phyloP scores from a whole-genome alignment of 129 eudicot species.

The Apium graveolens region DNA sequence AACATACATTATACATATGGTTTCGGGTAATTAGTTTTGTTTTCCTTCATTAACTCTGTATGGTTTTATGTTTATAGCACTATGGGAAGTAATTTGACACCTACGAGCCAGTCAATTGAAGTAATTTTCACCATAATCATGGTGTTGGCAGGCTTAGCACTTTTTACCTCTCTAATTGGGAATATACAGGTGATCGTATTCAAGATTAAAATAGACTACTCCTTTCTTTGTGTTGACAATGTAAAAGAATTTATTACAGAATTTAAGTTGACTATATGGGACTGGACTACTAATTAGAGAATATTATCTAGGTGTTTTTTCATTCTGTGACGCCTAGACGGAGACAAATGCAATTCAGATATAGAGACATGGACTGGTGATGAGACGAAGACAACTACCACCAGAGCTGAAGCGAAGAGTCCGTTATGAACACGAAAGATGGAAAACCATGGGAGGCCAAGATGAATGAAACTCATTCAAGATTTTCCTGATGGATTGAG shows the following conservation, averaged over 20 bases:
- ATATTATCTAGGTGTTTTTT: constrained; percentile 36
- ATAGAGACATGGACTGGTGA: constrained; percentile 61
- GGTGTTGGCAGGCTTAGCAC: constrained; percentile 39
- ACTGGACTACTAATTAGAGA: background rate
- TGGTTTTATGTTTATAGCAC: constrained; percentile 27
- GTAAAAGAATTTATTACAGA: background rate
- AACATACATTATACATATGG: background rate
- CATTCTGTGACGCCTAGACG: constrained; percentile 37
- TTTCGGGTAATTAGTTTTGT: background rate
- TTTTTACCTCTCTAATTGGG: constrained; percentile 33
- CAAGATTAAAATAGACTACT: background rate
- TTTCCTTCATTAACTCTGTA: background rate
- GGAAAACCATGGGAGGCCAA: constrained; percentile 50
- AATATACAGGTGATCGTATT: constrained; percentile 46
- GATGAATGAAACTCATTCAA: constrained; percentile 49
- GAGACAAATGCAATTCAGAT: constrained; percentile 41
- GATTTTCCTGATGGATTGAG: constrained; percentile 57
- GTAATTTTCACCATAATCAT: constrained; percentile 24
- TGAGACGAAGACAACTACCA: constrained; percentile 52
- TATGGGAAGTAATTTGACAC: constrained; percentile 46
- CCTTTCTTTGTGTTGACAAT: background rate
- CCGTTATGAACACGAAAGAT: constrained; percentile 43
- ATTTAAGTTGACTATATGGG: background rate
- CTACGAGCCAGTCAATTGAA: constrained; percentile 25
- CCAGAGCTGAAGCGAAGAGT: constrained; percentile 41